phyloP scores from a whole-genome alignment of 208 protist genomes.

The Leishmania gerbilli region DNA sequence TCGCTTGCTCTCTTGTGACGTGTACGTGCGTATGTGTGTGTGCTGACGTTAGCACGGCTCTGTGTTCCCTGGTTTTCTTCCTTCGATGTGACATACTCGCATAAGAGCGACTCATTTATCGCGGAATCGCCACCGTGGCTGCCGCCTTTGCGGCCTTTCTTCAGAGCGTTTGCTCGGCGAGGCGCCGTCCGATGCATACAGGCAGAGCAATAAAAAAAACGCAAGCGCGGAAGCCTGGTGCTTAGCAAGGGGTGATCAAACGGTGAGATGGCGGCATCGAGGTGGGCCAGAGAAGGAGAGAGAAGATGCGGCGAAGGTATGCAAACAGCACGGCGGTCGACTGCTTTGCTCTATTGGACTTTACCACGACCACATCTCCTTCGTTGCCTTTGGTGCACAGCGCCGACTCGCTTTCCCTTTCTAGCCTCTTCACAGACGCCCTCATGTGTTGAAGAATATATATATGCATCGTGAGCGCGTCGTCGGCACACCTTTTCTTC shows the following conservation, averaged over 20 bases:
- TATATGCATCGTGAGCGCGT: background rate
- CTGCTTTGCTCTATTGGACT: background rate
- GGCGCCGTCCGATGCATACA: background rate
- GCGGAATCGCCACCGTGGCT: background rate
- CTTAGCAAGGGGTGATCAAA: background rate
- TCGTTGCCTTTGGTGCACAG: background rate
- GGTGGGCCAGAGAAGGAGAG: background rate
- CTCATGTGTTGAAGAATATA: background rate
- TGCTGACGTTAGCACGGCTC: background rate
- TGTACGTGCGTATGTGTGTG: background rate
- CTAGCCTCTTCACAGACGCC: background rate
- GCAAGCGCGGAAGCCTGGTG: background rate
- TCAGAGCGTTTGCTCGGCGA: background rate
- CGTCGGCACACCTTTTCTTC: background rate
- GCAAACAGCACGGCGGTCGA: background rate
- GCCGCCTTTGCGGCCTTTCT: background rate
- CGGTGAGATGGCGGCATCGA: background rate
- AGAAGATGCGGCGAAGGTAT: background rate
- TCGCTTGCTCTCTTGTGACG: background rate
- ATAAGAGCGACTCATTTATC: background rate
- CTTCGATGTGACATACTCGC: conserved; percentile 3
- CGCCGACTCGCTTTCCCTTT: background rate
- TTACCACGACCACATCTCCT: background rate
- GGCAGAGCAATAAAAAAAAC: background rate
- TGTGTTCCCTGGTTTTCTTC: background rate